These are phyloP conservation scores for Forsythia viridissima DNA, from an alignment of 257 asterid species.

Conservation along the genomic window DNA sequence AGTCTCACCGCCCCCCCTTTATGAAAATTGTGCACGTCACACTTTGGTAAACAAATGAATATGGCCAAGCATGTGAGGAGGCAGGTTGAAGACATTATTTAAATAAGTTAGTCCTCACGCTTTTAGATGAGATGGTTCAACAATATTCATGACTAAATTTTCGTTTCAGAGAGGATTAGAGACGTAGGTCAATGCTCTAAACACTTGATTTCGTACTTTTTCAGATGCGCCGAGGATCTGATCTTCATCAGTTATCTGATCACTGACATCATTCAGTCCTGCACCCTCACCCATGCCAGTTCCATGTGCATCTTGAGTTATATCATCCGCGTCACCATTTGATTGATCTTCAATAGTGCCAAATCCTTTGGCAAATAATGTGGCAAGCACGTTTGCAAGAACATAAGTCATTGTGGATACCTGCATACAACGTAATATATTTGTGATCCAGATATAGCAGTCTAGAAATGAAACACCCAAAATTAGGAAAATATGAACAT, in stretches of 20 bases:
- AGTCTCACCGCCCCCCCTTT: background rate
- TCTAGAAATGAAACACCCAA: background rate
- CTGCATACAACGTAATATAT: conserved; percentile 37
- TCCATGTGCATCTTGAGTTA: conserved; percentile 70
- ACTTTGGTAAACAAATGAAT: background rate
- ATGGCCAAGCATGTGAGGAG: background rate
- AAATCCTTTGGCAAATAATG: conserved; percentile 73
- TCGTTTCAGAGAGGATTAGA: background rate
- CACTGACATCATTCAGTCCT: conserved; percentile 83
- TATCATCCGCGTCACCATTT: conserved; percentile 42
- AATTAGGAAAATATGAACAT: background rate
- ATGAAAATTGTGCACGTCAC: background rate
- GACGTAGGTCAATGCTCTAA: conserved; percentile 1
- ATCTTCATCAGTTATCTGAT: conserved; percentile 88
- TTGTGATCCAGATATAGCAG: conserved; percentile 10
- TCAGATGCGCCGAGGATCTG: conserved; percentile 79
- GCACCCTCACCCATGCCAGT: conserved; percentile 96
- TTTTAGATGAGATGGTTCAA: background rate
- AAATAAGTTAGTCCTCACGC: background rate
- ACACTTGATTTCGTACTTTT: conserved; percentile 44
- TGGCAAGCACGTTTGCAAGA: conserved; percentile 68
- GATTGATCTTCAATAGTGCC: conserved; percentile 69
- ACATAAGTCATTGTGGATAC: conserved; percentile 63
- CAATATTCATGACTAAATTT: background rate
- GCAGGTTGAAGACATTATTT: background rate